phyloP scores from a whole-genome alignment of 208 protist species.

The Blastocrithidia nonstop region DNA sequence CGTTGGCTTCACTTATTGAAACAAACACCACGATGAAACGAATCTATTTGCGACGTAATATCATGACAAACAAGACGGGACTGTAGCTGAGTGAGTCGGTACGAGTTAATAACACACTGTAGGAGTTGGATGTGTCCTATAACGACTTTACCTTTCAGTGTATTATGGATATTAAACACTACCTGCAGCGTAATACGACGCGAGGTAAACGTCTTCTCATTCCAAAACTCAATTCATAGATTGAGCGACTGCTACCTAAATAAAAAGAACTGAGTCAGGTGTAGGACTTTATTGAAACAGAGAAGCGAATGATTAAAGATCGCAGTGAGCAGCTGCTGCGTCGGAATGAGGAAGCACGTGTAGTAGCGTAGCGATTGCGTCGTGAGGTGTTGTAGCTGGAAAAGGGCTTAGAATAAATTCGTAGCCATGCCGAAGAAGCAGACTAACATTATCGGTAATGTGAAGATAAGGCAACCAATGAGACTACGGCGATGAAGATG shows the following conservation, averaged over 20 bases:
- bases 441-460: constrained; percentile 35
- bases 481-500: constrained; percentile 24
- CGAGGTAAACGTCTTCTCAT: constrained; percentile 56
- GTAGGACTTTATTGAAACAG: constrained; percentile 72
- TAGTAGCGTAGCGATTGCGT: constrained; percentile 54
- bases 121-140: constrained; percentile 78
- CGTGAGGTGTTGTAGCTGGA: constrained; percentile 63
- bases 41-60: constrained; percentile 71
- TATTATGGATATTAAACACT: constrained; percentile 42
- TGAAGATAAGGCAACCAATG: constrained; percentile 49
- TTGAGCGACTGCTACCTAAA: constrained; percentile 56
- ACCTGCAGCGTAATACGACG: constrained; percentile 45
- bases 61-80: constrained; percentile 51
- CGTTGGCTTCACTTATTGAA: constrained; percentile 34
- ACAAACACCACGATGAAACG: constrained; percentile 51
- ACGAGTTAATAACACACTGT: constrained; percentile 37
- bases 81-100: constrained; percentile 54
- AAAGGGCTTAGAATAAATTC: constrained; percentile 21
- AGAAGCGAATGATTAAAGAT: constrained; percentile 72
- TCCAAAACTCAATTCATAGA: constrained; percentile 56
- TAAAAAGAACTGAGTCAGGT: constrained; percentile 68
- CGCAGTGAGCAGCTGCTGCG: constrained; percentile 72
- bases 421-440: constrained; percentile 19
- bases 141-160: constrained; percentile 88
- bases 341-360: constrained; percentile 64